Conservation (phyloP, 306 rosid genomes). For the Luffa aegyptiaca region DNA sequence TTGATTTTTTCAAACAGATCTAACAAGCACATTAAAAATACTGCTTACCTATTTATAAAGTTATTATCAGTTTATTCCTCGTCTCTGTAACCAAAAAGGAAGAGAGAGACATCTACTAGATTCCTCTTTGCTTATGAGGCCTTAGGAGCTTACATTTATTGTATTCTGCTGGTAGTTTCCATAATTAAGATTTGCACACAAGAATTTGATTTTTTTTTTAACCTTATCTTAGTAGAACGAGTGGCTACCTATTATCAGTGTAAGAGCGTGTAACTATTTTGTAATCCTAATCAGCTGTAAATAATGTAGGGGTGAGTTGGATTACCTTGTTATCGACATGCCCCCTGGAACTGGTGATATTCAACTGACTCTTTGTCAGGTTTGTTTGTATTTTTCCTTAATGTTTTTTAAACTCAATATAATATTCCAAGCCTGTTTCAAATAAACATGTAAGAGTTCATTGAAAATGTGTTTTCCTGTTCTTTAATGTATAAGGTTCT, state of each 20-base stretch:
- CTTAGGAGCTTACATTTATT: background rate
- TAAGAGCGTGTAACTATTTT: background rate
- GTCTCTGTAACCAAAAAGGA: background rate
- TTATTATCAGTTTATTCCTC: background rate
- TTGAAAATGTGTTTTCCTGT: background rate
- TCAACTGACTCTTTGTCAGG: constrained; percentile 98
- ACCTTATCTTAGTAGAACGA: background rate
- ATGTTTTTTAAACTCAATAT: background rate
- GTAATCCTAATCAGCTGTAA: constrained; percentile 16
- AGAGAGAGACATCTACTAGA: background rate
- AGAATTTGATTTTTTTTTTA: background rate
- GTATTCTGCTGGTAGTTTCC: background rate
- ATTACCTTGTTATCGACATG: constrained; percentile 93
- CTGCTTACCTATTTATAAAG: background rate
- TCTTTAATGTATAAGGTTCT: background rate
- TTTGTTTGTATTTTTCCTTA: constrained; percentile 15
- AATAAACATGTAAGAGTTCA: background rate
- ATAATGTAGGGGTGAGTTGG: constrained; percentile 83
- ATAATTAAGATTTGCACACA: background rate
- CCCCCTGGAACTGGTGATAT: constrained; percentile 99
- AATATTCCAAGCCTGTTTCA: background rate
- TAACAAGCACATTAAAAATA: background rate
- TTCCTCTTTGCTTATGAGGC: background rate
- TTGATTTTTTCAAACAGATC: background rate
- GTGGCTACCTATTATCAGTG: background rate